These are phyloP conservation scores for Gonium pectorale DNA, from an alignment of 139 green algal genomes.

Conservation along the genomic window DNA sequence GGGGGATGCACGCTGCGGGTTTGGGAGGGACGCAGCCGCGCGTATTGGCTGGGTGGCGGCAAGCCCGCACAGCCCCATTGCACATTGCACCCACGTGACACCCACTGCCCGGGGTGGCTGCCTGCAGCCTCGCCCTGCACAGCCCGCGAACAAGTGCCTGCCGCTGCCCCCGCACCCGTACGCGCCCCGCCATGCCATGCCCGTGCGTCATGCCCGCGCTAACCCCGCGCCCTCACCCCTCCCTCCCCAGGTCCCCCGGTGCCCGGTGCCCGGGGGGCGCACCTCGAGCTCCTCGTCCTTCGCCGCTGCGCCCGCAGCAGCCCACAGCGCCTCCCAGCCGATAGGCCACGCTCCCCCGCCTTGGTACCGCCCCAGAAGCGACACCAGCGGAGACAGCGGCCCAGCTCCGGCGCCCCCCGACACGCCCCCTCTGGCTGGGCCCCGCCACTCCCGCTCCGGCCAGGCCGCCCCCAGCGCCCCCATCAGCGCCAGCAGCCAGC, in stretches of 20 bases:
- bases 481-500: constrained; percentile 11
- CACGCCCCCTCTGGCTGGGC: too few relatives aligned
- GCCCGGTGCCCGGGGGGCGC: too few relatives aligned
- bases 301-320: neutral
- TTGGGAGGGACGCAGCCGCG: too few relatives aligned
- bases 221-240: neutral
- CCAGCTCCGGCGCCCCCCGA: too few relatives aligned
- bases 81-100: too few relatives aligned
- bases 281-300: neutral
- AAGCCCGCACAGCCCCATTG: neutral
- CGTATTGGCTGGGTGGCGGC: neutral
- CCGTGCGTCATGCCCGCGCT: too few relatives aligned
- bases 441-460: neutral
- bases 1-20: neutral
- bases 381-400: neutral
- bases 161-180: too few relatives aligned
- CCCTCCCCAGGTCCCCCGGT: neutral
- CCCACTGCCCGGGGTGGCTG: too few relatives aligned
- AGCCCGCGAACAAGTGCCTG: too few relatives aligned
- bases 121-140: too few relatives aligned
- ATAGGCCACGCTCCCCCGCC: neutral
- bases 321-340: neutral
- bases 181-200: too few relatives aligned
- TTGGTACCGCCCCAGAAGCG: neutral
- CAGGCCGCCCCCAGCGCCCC: constrained; percentile 24